Evolutionary conservation across 1,284 basidiomycete genomes (phyloP).

Genomic region (Fomitopsis pinicola): DNA sequence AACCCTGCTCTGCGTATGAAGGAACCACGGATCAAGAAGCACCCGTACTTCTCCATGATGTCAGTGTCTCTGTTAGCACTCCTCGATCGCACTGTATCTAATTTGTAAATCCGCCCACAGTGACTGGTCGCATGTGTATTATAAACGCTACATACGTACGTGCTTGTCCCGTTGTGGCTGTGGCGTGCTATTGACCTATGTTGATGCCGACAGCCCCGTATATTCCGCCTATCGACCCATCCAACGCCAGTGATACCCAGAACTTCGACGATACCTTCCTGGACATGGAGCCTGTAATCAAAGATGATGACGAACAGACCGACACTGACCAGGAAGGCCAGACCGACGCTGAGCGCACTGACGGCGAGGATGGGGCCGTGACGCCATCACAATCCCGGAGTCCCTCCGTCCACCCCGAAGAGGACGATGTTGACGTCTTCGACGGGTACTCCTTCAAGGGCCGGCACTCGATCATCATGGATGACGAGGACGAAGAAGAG

Average conservation of each 20-base stretch:
- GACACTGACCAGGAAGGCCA: slow-evolving; percentile 35
- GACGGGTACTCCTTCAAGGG: slow-evolving; percentile 90
- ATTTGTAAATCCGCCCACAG: slow-evolving; percentile 32
- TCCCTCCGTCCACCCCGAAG: slow-evolving; percentile 53
- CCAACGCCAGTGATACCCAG: slow-evolving; percentile 92
- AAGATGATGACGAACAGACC: slow-evolving; percentile 53
- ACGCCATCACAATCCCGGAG: slow-evolving; percentile 72
- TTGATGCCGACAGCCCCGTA: slow-evolving; percentile 71
- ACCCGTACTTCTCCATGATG: slow-evolving; percentile 97
- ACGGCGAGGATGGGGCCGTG: slow-evolving; percentile 65
- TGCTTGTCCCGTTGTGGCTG: neutral
- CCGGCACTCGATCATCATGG: slow-evolving; percentile 70
- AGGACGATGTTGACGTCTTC: slow-evolving; percentile 69
- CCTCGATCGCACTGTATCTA: neutral
- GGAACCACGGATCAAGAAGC: slow-evolving; percentile 89
- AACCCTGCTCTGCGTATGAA: slow-evolving; percentile 88
- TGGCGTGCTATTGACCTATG: neutral
- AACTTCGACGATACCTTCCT: slow-evolving; percentile 98
- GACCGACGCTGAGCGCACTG: slow-evolving; percentile 67
- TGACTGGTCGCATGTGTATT: slow-evolving; percentile 91
- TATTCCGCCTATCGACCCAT: slow-evolving; percentile 90
- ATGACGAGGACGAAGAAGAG: slow-evolving; percentile 58
- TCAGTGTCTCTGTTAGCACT: slow-evolving; percentile 35
- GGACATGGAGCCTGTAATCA: slow-evolving; percentile 86
- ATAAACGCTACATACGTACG: slow-evolving; percentile 88